phyloP scores from a whole-genome alignment of 306 rosid species.

The Dryas alaskensis region DNA sequence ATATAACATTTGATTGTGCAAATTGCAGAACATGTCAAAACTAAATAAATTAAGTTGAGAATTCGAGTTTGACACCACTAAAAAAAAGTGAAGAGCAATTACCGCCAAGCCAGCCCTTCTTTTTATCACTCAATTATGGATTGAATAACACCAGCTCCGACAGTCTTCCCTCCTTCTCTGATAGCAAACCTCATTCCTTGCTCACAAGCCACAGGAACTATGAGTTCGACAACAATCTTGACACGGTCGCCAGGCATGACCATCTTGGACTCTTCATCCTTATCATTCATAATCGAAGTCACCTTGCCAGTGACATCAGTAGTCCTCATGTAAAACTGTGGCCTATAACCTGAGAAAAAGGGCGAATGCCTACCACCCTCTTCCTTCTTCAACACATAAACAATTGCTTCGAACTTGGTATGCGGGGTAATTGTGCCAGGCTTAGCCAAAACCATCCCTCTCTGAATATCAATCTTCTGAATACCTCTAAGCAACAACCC shows the following conservation, averaged over 20 bases:
- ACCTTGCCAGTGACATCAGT: conserved; percentile 87
- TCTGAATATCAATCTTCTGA: conserved; percentile 78
- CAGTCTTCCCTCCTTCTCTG: conserved; percentile 92
- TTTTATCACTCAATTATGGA: conserved; percentile 60
- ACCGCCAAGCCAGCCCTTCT: conserved; percentile 5
- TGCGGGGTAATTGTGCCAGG: conserved; percentile 84
- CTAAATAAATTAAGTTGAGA: conserved; percentile 33
- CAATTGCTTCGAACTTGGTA: conserved; percentile 75
- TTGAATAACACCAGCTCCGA: conserved; percentile 88
- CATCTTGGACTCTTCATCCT: conserved; percentile 93
- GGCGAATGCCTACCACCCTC: conserved; percentile 93
- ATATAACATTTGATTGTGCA: conserved; percentile 48
- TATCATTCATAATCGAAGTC: conserved; percentile 66
- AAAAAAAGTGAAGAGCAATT: conserved; percentile 25
- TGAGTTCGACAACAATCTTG: conserved; percentile 76
- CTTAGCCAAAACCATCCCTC: conserved; percentile 92
- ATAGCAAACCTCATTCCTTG: conserved; percentile 94
- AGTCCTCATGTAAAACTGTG: conserved; percentile 91
- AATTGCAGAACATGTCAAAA: conserved; percentile 35
- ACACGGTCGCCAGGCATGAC: conserved; percentile 93
- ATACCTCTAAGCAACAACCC: conserved; percentile 82
- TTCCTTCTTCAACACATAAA: conserved; percentile 88
- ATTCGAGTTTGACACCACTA: conserved; percentile 36
- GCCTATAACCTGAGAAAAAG: conserved; percentile 69
- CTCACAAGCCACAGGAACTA: conserved; percentile 85